Percentiles rank a stretch among this genome's conserved stretches.
Conservation (phyloP, 1,284 basidiomycete species). For the Naganishia sp. region DNA sequence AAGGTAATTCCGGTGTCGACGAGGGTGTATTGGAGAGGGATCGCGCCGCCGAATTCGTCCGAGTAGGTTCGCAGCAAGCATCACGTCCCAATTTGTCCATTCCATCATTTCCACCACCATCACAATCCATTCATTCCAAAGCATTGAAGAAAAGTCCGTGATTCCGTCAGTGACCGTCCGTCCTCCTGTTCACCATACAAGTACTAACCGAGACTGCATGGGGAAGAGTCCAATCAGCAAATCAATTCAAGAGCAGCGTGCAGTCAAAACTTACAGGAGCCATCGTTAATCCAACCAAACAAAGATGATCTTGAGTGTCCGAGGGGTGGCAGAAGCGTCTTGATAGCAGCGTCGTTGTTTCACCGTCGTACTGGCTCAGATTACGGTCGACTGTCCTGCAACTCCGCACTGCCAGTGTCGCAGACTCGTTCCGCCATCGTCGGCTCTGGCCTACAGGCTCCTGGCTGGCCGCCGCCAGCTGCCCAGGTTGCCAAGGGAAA, state of each 20-base stretch:
- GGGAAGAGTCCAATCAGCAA: not conserved
- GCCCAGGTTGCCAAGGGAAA: not conserved
- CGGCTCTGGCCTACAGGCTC: constrained; percentile 1
- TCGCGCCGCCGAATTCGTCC: not conserved
- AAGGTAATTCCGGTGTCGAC: not conserved
- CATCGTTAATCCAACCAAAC: constrained; percentile 30
- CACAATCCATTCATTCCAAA: constrained; percentile 8
- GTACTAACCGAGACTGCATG: constrained; percentile 29
- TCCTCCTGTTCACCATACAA: not conserved
- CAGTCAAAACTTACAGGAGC: constrained; percentile 21
- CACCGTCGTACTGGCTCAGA: constrained; percentile 10
- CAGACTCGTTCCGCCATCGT: not conserved
- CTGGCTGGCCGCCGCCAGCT: not conserved
- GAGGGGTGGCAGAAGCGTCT: constrained; percentile 6
- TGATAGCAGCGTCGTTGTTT: constrained; percentile 1
- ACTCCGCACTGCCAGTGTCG: constrained; percentile 2
- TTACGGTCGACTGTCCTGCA: not conserved
- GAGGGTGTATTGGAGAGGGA: not conserved
- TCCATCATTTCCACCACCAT: constrained; percentile 20
- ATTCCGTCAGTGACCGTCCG: constrained; percentile 7
- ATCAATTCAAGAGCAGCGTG: too few relatives aligned
- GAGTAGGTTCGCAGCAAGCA: not conserved
- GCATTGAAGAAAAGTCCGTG: constrained; percentile 17
- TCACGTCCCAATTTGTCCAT: not conserved
- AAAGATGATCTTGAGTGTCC: constrained; percentile 29